Evolutionary conservation across 2,329 filamentous ascomycete species (phyloP).

Genomic region (Phoma herbarum): DNA sequence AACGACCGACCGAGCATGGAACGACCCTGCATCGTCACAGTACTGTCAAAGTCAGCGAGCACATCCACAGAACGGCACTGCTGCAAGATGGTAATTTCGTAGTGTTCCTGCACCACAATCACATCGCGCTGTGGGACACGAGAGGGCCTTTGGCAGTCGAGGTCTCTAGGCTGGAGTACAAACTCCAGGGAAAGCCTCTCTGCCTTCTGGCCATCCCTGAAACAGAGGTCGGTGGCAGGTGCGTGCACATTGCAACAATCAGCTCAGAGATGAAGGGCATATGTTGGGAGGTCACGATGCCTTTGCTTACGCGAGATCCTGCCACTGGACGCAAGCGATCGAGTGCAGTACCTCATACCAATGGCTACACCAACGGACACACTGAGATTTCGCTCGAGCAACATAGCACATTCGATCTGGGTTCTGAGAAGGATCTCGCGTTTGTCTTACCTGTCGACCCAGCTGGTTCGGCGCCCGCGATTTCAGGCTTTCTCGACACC

Average conservation of each 20-base stretch:
- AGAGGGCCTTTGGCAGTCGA: slow-evolving; percentile 66
- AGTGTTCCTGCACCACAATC: slow-evolving; percentile 77
- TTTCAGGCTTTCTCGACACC: slow-evolving; percentile 82
- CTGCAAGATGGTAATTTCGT: slow-evolving; percentile 80
- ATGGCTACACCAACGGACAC: slow-evolving; percentile 43
- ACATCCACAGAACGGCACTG: slow-evolving; percentile 82
- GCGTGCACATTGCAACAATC: slow-evolving; percentile 78
- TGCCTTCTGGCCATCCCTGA: slow-evolving; percentile 81
- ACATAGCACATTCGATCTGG: slow-evolving; percentile 76
- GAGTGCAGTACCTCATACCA: slow-evolving; percentile 28
- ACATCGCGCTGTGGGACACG: slow-evolving; percentile 82
- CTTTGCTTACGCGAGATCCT: slow-evolving; percentile 51
- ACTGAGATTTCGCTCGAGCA: slow-evolving; percentile 63
- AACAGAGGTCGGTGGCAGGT: slow-evolving; percentile 60
- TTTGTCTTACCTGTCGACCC: slow-evolving; percentile 84
- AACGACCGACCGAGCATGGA: slow-evolving; percentile 61
- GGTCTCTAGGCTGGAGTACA: slow-evolving; percentile 67
- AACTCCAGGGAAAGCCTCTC: slow-evolving; percentile 73
- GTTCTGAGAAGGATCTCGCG: slow-evolving; percentile 60
- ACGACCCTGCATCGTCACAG: slow-evolving; percentile 72
- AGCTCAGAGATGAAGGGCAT: slow-evolving; percentile 80
- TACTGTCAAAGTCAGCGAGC: slow-evolving; percentile 70
- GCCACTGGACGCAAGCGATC: slow-evolving; percentile 42
- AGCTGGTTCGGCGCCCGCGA: slow-evolving; percentile 74
- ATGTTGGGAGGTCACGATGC: slow-evolving; percentile 79